Evolutionary conservation across 2,329 filamentous ascomycete genomes (phyloP).

Genomic region (Penicillium vulpinum): DNA sequence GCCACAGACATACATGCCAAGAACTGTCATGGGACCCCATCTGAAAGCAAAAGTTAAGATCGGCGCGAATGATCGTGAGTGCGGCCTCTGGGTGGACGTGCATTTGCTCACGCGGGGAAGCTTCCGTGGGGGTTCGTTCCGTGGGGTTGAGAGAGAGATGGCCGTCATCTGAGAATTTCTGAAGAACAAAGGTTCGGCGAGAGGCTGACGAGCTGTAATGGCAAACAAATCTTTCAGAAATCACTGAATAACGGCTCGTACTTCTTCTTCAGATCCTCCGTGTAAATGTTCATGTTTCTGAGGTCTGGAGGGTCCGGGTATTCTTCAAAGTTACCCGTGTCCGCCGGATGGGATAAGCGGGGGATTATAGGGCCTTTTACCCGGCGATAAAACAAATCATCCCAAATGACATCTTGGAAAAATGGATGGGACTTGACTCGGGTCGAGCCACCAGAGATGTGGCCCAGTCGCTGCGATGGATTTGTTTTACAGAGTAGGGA

Average conservation of each 20-base stretch:
- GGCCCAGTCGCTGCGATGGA: constrained; percentile 62
- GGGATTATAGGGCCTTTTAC: constrained; percentile 64
- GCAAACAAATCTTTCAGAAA: constrained; percentile 47
- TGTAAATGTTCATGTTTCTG: constrained; percentile 55
- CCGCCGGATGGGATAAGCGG: constrained; percentile 59
- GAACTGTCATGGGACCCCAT: constrained; percentile 1
- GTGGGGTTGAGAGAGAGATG: background rate
- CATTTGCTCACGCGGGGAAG: constrained; percentile 3
- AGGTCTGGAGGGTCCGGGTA: constrained; percentile 59
- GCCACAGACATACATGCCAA: constrained; percentile 2
- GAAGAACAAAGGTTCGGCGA: background rate
- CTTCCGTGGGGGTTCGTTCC: constrained; percentile 5
- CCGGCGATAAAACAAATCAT: constrained; percentile 60
- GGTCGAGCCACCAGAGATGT: constrained; percentile 61
- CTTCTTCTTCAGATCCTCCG: constrained; percentile 59
- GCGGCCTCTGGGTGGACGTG: background rate
- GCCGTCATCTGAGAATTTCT: background rate
- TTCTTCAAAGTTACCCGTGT: constrained; percentile 66
- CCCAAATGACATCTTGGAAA: constrained; percentile 63
- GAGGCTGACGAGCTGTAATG: background rate
- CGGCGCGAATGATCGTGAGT: background rate
- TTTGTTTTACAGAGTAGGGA: constrained; percentile 63
- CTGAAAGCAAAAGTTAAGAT: background rate
- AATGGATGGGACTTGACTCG: constrained; percentile 63
- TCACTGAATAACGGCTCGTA: constrained; percentile 63